Evolutionary conservation across 768 basidiomycete species (phyloP), one percentile per base, ranked within the genome.

Genomic region (Leccinum uliginosum): DNA sequence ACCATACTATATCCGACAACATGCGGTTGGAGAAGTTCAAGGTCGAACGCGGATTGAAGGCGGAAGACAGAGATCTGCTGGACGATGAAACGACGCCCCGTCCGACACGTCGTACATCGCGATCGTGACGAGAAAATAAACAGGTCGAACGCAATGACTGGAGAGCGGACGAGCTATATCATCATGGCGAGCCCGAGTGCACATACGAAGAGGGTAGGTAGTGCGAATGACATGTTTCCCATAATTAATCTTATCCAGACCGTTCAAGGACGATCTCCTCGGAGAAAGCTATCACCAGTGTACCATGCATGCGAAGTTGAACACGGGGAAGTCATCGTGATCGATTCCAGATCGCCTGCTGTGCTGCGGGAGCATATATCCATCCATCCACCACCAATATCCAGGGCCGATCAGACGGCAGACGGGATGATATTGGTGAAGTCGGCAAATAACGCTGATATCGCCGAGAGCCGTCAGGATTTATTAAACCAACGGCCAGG

Each of bases 341-440:
- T 30, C 12, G 4, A 30, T 12, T 30, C 30, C 30, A 30, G 30
- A 30, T 30, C 30, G 30, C 30, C 30, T 12, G 12, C 11, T 30
- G 5, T 30, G 30, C 30, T 30, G 12, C 5, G 30, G 30, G 32
- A 34, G 14, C 32, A 34, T 0, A 15, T 15, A 34, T 15, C 32
- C 14, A 6, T 15, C 32, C 0, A 34, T 15, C 32, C 12, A 6
- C 32, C 32, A 34, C 32, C 2, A 51, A 40, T 7, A 45, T 30
- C 56, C 51, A 58, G 58, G 4, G 26, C 19, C 11, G 24, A 23
- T 12, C 11, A n/a, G 3, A 4, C 44, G 14, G 10, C 48, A 7
- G 7, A n/a, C 24, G 27, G 46, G 30, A 54, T 15, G 15, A 50
- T n/a, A 72, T 79, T 51, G 56, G 82, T 82, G 65, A 65, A 89